These are phyloP conservation scores for Skeletonema menzelii DNA, from an alignment of 108 stramenopile genomes.

Conservation along the genomic window DNA sequence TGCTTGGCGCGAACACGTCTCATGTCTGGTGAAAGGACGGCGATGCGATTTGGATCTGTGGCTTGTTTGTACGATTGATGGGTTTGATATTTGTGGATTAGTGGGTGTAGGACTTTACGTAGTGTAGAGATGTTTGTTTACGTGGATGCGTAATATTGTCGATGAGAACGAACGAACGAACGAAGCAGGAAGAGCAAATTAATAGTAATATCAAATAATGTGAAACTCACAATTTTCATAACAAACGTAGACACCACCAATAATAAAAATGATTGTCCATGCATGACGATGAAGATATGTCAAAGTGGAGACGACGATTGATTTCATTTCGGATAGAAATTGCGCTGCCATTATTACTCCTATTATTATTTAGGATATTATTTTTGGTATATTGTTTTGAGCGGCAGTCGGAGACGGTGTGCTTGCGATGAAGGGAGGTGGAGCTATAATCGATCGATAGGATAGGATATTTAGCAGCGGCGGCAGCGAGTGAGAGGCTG, in stretches of 20 bases:
- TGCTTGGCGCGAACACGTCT: slow-evolving; percentile 43
- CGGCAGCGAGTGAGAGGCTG: too few species aligned
- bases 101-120: slow-evolving; percentile 29
- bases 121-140: too few species aligned
- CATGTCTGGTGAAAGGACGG: slow-evolving; percentile 48
- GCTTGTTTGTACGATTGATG: slow-evolving; percentile 41
- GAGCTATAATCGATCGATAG: too few species aligned
- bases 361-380: too few species aligned
- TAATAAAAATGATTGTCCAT: slow-evolving; percentile 48
- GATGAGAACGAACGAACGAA: background rate
- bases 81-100: slow-evolving; percentile 19
- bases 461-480: too few species aligned
- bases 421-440: too few species aligned
- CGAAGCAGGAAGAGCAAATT: background rate
- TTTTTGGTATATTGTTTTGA: too few species aligned
- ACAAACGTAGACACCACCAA: slow-evolving; percentile 16
- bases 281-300: slow-evolving; percentile 40
- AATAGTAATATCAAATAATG: background rate
- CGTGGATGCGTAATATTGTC: background rate
- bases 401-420: too few species aligned
- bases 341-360: background rate
- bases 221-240: slow-evolving; percentile 25
- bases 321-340: background rate
- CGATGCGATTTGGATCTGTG: slow-evolving; percentile 44
- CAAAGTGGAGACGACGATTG: background rate